Evolutionary conservation across 1,284 basidiomycete species (phyloP), one percentile per base, ranked within the genome.

Genomic region (Cutaneotrichosporon curvatum): DNA sequence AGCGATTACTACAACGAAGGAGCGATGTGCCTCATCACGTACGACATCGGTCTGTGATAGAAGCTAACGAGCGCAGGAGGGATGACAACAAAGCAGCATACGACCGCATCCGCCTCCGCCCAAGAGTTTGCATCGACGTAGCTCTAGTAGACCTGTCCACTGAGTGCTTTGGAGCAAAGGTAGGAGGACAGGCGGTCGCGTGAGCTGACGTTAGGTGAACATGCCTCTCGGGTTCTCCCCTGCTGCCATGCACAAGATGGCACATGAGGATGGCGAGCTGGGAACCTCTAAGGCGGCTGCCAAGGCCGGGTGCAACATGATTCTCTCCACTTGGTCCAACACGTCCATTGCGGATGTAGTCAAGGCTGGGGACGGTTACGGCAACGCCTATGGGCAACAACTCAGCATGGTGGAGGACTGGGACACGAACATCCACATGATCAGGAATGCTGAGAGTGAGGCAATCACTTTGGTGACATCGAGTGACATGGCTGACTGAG

Each of bases 181-280:
- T 48, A 32, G 21, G 45, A 21, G 38, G 12, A 14, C 21, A 38
- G 23, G 7, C 53, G 30, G 37, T 18, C 15, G 28, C 18, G n/a
- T 11, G 15, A 9, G 16, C 43, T 19, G 19, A 37, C 19, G 10
- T 1, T 28, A 55, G 50, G 33, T 37, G 9, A 38, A 40, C 2
- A 48, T 59, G 40, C 65, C 65, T 2, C 34, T 64, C n/a, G 63
- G 62, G 8, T 53, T 67, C 31, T 54, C 60, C 2, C 65, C 64
- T 1, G 53, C 64, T 1, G 65, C 61, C 1, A 51, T 63, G 40
- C 62, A 66, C 23, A 36, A 42, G n/a, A 32, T 67, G 14, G 65
- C 64, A 2, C 64, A 67, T 40, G 48, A 40, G 15, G 56, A 58
- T 23, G 61, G 53, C 14, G 64, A 67, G 50, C 30, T 54, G 4